Percentiles rank a stretch among this genome's conserved stretches.
Evolutionary conservation across 495 filamentous ascomycete species (phyloP).

Genomic region (Corynascus novoguineensis): DNA sequence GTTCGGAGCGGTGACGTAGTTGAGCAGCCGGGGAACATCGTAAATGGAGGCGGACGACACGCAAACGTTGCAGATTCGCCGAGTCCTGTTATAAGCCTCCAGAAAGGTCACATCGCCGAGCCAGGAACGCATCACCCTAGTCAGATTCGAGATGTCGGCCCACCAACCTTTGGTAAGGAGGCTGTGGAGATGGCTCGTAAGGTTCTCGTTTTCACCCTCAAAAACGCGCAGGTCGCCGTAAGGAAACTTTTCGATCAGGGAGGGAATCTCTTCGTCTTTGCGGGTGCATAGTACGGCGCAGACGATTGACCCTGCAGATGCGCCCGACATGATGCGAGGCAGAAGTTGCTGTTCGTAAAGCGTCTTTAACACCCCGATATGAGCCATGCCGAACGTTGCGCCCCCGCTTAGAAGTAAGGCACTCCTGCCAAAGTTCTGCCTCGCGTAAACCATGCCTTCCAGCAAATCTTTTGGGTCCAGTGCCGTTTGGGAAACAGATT

Average conservation of each 20-base stretch:
- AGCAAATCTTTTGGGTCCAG: constrained; percentile 62
- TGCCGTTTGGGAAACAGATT: constrained; percentile 50
- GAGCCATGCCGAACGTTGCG: constrained; percentile 92
- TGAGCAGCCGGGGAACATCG: constrained; percentile 78
- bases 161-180: constrained; percentile 77
- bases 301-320: constrained; percentile 92
- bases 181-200: constrained; percentile 63
- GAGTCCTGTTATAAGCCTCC: constrained; percentile 89
- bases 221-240: constrained; percentile 84
- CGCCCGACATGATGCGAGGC: constrained; percentile 87
- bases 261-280: constrained; percentile 78
- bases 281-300: constrained; percentile 78
- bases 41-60: constrained; percentile 84
- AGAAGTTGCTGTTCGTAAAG: constrained; percentile 70
- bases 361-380: constrained; percentile 88
- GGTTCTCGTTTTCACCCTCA: constrained; percentile 60
- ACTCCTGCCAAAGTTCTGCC: constrained; percentile 84
- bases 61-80: constrained; percentile 85
- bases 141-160: constrained; percentile 76
- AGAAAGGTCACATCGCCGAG: constrained; percentile 90
- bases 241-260: constrained; percentile 64
- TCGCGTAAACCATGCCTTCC: constrained; percentile 56
- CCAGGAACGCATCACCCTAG: constrained; percentile 69
- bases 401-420: constrained; percentile 85
- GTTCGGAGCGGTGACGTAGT: constrained; percentile 89